Evolutionary conservation across 352 stramenopile species (phyloP).

Genomic region (Globisporangium heterothallicum): DNA sequence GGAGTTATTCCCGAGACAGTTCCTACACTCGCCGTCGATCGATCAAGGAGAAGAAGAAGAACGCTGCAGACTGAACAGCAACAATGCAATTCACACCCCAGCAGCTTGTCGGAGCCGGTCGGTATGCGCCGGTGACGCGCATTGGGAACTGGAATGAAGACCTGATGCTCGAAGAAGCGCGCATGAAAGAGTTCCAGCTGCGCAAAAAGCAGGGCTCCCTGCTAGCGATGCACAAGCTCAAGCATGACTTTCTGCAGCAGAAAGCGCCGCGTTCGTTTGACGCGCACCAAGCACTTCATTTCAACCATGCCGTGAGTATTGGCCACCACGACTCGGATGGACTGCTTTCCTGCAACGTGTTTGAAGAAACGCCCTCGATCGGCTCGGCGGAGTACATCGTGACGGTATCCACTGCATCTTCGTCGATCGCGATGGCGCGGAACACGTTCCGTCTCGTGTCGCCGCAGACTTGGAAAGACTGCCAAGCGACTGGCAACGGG

Average conservation of each 20-base stretch:
- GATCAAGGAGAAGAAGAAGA: too few species aligned
- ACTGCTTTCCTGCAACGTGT: constrained; percentile 65
- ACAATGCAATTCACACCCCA: constrained; percentile 89
- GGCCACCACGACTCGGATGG: constrained; percentile 46
- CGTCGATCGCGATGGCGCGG: constrained; percentile 26
- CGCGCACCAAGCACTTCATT: constrained; percentile 24
- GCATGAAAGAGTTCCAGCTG: constrained; percentile 79
- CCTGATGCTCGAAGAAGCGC: constrained; percentile 81
- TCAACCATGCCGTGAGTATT: constrained; percentile 58
- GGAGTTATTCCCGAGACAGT: too few species aligned
- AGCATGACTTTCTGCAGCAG: constrained; percentile 71
- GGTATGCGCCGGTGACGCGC: constrained; percentile 71
- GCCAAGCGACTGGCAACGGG: constrained; percentile 19
- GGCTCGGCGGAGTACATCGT: constrained; percentile 74
- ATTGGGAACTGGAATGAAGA: constrained; percentile 91
- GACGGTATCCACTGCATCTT: constrained; percentile 34
- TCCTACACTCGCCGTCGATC: not conserved
- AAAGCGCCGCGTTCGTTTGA: constrained; percentile 51
- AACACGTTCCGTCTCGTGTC: constrained; percentile 73
- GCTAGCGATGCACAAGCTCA: constrained; percentile 73
- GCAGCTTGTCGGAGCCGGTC: constrained; percentile 78
- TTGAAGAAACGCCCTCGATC: constrained; percentile 78
- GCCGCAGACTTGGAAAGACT: constrained; percentile 31
- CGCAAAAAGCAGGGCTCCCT: constrained; percentile 79
- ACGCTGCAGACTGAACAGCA: too few species aligned